These are phyloP conservation scores for Berberis thunbergii DNA, from an alignment of 164 flowering plant species.

Conservation along the genomic window DNA sequence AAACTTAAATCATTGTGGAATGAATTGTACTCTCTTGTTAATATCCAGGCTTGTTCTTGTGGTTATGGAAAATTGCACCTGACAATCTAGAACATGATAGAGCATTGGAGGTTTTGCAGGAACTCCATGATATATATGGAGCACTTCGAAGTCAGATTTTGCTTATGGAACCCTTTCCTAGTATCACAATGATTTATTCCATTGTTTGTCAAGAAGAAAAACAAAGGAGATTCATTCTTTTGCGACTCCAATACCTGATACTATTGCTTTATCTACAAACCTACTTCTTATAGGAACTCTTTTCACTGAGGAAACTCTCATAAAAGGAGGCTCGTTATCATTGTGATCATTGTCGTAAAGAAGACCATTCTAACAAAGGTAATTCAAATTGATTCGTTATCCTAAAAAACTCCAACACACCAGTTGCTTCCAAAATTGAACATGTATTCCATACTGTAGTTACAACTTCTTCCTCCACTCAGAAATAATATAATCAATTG, in stretches of 20 bases:
- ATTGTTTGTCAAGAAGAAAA: background rate
- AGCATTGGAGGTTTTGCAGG: background rate
- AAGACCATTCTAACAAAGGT: background rate
- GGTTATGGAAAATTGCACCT: background rate
- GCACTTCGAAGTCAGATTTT: too few species aligned
- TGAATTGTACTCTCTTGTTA: background rate
- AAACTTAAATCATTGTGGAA: background rate
- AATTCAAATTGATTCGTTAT: background rate
- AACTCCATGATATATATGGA: background rate
- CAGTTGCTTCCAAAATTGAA: background rate
- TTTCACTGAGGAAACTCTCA: background rate
- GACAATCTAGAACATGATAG: too few species aligned
- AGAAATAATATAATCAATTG: too few species aligned
- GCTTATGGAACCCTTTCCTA: background rate
- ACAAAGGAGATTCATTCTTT: background rate
- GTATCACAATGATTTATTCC: background rate
- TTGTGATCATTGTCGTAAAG: background rate
- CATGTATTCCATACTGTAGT: too few species aligned
- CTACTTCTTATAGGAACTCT: background rate
- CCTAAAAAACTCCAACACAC: background rate
- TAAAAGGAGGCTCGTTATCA: background rate
- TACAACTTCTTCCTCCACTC: too few species aligned
- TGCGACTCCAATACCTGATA: background rate
- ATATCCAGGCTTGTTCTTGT: background rate
- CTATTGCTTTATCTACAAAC: background rate